Conservation (phyloP, 2,329 filamentous ascomycete genomes). For the Canariomyces notabilis region DNA sequence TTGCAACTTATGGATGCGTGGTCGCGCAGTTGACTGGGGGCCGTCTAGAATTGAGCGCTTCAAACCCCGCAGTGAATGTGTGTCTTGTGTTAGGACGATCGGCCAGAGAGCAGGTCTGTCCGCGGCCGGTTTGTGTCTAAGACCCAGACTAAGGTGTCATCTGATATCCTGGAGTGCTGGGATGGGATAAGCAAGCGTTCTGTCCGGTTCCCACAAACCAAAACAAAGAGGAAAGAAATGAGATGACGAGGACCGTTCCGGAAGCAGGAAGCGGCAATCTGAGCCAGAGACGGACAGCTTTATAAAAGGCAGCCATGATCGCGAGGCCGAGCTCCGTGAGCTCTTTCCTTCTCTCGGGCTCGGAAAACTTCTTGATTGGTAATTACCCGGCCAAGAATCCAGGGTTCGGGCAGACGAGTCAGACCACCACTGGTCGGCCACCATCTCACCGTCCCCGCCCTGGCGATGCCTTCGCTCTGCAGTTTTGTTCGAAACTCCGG, state of each 20-base stretch:
- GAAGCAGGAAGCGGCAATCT: not conserved
- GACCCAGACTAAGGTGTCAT: not conserved
- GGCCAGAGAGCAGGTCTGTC: too few relatives aligned
- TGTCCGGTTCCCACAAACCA: not conserved
- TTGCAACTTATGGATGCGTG: not conserved
- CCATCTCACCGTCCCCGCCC: not conserved
- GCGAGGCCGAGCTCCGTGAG: not conserved
- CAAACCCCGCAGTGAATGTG: not conserved
- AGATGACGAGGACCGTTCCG: not conserved
- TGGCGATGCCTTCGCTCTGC: constrained; percentile 7
- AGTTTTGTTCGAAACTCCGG: constrained; percentile 8
- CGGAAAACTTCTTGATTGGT: not conserved
- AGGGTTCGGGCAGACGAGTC: constrained; percentile 9
- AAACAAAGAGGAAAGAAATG: not conserved
- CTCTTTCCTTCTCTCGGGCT: not conserved
- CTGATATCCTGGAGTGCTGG: too few relatives aligned
- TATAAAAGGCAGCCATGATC: not conserved
- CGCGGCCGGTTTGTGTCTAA: too few relatives aligned
- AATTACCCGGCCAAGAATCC: not conserved
- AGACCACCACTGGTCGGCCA: constrained; percentile 11
- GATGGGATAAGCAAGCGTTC: not conserved
- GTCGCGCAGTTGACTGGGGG: not conserved
- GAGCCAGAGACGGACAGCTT: not conserved
- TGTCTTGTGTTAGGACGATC: not conserved
- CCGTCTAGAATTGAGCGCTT: not conserved